Conservation (phyloP, 768 basidiomycete species). For the Termitomyces sp. region DNA sequence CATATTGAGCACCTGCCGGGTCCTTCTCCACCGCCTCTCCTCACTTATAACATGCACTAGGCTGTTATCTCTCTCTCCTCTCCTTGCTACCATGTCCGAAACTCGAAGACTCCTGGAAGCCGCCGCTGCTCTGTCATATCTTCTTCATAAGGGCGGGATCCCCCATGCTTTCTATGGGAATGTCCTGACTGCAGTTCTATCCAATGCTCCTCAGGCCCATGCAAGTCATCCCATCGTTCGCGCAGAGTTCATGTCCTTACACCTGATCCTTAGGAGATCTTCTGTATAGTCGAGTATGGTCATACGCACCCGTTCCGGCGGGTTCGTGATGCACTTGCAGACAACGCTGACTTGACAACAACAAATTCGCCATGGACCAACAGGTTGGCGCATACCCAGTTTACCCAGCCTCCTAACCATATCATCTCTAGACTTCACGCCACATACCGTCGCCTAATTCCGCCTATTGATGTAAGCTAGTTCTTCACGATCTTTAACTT, state of each 20-base stretch:
- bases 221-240: constrained; percentile 33
- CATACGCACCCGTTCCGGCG: constrained; percentile 70
- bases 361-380: constrained; percentile 85
- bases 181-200: constrained; percentile 63
- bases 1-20: constrained; percentile 37
- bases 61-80: constrained; percentile 28
- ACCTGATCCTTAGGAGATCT: constrained; percentile 57
- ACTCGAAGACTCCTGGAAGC: constrained; percentile 73
- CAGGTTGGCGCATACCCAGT: constrained; percentile 39
- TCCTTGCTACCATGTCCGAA: constrained; percentile 50
- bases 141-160: constrained; percentile 50
- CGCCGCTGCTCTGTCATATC: constrained; percentile 64
- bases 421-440: constrained; percentile 53
- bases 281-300: constrained; percentile 79
- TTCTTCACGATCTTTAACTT: neutral
- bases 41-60: constrained; percentile 49
- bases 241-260: constrained; percentile 8
- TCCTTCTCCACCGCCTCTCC: constrained; percentile 33
- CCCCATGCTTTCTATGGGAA: constrained; percentile 83
- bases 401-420: constrained; percentile 4
- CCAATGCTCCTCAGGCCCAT: constrained; percentile 59
- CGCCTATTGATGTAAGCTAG: constrained; percentile 65
- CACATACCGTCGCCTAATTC: constrained; percentile 71
- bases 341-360: constrained; percentile 56
- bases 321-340: constrained; percentile 69